phyloP scores from a whole-genome alignment of 2,329 filamentous ascomycete genomes.

The Sclerotinia minor region DNA sequence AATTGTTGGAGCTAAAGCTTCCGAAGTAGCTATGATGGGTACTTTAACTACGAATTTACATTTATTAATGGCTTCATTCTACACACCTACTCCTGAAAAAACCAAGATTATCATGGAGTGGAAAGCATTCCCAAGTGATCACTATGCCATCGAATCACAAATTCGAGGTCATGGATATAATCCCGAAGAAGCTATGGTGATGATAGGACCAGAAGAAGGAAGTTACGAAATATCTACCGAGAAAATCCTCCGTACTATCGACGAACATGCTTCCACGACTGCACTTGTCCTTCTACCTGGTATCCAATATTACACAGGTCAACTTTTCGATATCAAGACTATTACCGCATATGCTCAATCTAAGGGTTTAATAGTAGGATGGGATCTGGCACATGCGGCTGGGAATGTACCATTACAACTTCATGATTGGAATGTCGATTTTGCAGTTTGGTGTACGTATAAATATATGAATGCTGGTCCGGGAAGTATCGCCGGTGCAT shows the following conservation, averaged over 20 bases:
- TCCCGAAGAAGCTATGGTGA: slow-evolving; percentile 67
- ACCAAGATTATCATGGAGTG: slow-evolving; percentile 72
- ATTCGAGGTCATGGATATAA: slow-evolving; percentile 42
- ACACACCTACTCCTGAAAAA: slow-evolving; percentile 58
- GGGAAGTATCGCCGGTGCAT: slow-evolving; percentile 75
- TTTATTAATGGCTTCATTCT: slow-evolving; percentile 69
- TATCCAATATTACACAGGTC: slow-evolving; percentile 90
- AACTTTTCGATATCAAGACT: slow-evolving; percentile 76
- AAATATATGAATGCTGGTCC: slow-evolving; percentile 91
- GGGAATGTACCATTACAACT: slow-evolving; percentile 79
- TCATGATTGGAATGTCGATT: slow-evolving; percentile 89
- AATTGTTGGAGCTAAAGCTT: slow-evolving; percentile 70
- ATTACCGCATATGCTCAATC: slow-evolving; percentile 78
- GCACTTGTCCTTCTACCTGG: slow-evolving; percentile 80
- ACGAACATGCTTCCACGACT: slow-evolving; percentile 69
- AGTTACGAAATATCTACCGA: slow-evolving; percentile 66
- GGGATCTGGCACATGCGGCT: slow-evolving; percentile 85
- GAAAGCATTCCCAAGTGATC: slow-evolving; percentile 86
- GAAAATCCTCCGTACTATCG: slow-evolving; percentile 70
- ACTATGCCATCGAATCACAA: slow-evolving; percentile 45
- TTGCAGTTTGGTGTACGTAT: slow-evolving; percentile 91
- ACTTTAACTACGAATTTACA: slow-evolving; percentile 74
- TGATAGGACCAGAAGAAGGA: slow-evolving; percentile 64
- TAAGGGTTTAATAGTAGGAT: slow-evolving; percentile 73
- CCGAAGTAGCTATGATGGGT: slow-evolving; percentile 85